Conservation (phyloP, 2,329 filamentous ascomycete species). For the Diplodia sapinea region DNA sequence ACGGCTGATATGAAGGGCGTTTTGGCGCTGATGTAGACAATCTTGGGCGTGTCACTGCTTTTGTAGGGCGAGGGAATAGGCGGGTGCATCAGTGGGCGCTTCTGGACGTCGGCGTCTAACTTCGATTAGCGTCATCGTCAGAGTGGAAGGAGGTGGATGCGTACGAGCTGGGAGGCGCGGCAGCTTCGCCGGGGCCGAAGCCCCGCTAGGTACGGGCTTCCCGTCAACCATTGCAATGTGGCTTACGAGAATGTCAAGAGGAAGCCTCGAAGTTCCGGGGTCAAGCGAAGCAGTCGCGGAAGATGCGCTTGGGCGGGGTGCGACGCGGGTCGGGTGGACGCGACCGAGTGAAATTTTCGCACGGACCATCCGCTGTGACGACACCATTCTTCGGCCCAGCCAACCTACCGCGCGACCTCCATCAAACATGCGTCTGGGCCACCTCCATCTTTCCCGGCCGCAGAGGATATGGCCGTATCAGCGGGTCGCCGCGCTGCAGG, state of each 20-base stretch:
- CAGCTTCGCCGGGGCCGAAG: background rate
- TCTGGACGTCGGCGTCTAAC: constrained; percentile 56
- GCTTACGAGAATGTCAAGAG: too few species aligned
- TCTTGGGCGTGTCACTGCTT: constrained; percentile 56
- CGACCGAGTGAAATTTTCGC: constrained; percentile 23
- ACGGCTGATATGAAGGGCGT: constrained; percentile 73
- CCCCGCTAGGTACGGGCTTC: background rate
- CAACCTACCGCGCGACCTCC: background rate
- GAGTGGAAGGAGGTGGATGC: constrained; percentile 1
- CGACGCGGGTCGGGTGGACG: constrained; percentile 15
- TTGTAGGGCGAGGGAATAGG: constrained; percentile 61
- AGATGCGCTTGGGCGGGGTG: constrained; percentile 33
- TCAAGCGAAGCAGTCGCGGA: constrained; percentile 29
- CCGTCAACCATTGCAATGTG: background rate
- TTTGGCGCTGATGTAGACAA: constrained; percentile 69
- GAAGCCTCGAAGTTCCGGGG: too few species aligned
- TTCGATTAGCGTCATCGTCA: constrained; percentile 21
- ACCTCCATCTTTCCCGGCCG: constrained; percentile 22
- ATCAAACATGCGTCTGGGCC: constrained; percentile 22
- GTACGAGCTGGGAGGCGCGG: constrained; percentile 37
- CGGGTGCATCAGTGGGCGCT: constrained; percentile 64
- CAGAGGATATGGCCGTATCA: constrained; percentile 22
- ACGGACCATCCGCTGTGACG: constrained; percentile 15
- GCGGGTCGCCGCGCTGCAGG: constrained; percentile 22
- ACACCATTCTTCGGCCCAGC: background rate